Base-by-base conservation (phyloP, 768 basidiomycete genomes). In the Boletus rubescentipes region DNA sequence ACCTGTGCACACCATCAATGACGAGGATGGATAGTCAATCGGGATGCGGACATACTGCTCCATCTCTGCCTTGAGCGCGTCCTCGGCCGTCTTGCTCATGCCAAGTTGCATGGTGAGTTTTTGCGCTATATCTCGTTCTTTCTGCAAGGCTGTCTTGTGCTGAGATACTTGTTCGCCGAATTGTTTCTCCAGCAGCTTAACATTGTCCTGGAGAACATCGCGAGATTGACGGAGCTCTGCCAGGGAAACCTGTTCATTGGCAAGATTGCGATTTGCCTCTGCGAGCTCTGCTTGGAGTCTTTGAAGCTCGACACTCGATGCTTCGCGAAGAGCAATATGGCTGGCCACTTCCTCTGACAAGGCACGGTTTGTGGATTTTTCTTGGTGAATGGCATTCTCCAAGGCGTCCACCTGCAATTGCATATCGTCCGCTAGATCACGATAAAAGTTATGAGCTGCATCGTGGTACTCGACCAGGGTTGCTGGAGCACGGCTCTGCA, bases 21-120 rank as follows among this genome's bases (percentile, higher is more conserved):
- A 37, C n/a, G n/a, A 10, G 8, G 5, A 7, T 12, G 5, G 18
- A 15, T 4, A 9, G 11, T 15, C 4, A 1, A 18, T 31, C 14
- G 26, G 26, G 15, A 40, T 18, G 31, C 36, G 15, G 21, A 79
- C 85, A 51, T 59, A 91, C 92, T 77, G 74, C 34, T 85, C 81
- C 39, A 90, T 75, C 56, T 93, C 91, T 26, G 77, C 77, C 32
- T 81, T 77, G 49, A 94, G 75, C 5, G 78, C 80, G 31, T 84
- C 84, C 65, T 93, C 89, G 5, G 86, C 83, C 57, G 79, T 78
- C 59, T 83, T 79, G 55, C 72, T 76, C 70, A 81, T 80, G 57
- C 82, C 78, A 32, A 86, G 65, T 6, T 80, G 74, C 15, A 67
- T 66, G 0, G 78, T 76, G 35, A 89, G 67, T 21, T 79, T 74